Evolutionary conservation across 139 green algal genomes (phyloP).

Genomic region (Desmodesmus armatus): DNA sequence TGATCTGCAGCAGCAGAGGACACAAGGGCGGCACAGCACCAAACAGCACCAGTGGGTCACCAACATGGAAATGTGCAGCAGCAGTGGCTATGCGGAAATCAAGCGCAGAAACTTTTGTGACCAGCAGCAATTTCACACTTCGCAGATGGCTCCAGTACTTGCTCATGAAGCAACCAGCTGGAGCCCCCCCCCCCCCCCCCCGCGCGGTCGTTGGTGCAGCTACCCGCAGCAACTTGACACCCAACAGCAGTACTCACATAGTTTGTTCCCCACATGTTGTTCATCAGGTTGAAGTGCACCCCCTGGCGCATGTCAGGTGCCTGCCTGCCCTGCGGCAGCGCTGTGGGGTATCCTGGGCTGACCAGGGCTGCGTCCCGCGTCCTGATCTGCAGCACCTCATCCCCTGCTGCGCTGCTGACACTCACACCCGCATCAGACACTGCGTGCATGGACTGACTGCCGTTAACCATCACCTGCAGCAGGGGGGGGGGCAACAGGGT

Average conservation of each 20-base stretch:
- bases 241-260: neutral
- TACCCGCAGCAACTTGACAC: neutral
- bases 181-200: too few species aligned
- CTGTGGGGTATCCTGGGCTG: slow-evolving; percentile 56
- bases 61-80: too few species aligned
- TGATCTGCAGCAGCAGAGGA: neutral
- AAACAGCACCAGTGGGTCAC: too few species aligned
- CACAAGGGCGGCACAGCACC: too few species aligned
- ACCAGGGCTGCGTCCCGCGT: slow-evolving; percentile 63
- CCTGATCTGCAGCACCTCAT: slow-evolving; percentile 47
- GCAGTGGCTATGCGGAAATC: too few species aligned
- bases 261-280: slow-evolving; percentile 70
- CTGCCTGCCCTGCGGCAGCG: slow-evolving; percentile 48
- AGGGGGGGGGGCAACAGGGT: neutral
- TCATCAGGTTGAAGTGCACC: slow-evolving; percentile 58
- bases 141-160: too few species aligned
- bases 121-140: too few species aligned
- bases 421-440: slow-evolving; percentile 60
- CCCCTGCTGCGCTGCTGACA: slow-evolving; percentile 26
- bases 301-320: slow-evolving; percentile 61
- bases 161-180: too few species aligned
- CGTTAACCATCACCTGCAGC: slow-evolving; percentile 60
- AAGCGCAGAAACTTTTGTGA: too few species aligned
- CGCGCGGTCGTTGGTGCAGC: too few species aligned
- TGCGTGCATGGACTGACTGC: slow-evolving; percentile 68